Evolutionary conservation across 306 rosid species (phyloP), one percentile per base, ranked within the genome.

Genomic region (Malus orientalis): DNA sequence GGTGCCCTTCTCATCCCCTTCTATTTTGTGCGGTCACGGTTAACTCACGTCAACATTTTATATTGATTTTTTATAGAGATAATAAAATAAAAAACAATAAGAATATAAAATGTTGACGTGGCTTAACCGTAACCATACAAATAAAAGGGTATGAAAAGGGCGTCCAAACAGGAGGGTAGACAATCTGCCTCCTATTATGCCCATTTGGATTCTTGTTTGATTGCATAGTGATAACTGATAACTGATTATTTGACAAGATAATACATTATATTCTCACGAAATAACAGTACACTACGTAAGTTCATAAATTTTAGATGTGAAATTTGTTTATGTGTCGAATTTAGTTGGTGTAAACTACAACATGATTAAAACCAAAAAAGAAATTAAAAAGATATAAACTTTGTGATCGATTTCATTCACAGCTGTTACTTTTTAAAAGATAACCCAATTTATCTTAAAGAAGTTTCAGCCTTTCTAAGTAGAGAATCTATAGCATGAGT

Each of bases 401-500:
- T 59, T 59, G 64, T 59, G 64, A 65, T 19, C 38, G 59, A 42
- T 45, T 62, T 9, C 55, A 63, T 54, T 49, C 64, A 70, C 49
- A 67, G 47, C 70, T 20, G 62, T 20, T 57, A 57, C 23, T 19
- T 61, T 58, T 32, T 5, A 49, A 62, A 22, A 71, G 71, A 63
- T 51, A 71, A 63, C 77, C 63, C 57, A 78, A 53, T 71, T 61
- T 36, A 51, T 63, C 62, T 22, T 62, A 57, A 22, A 74, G 72
- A 63, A 27, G 66, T 71, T 51, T 61, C 36, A 47, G 12, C 76
- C 69, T 62, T 51, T 71, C 27, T 19, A 47, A 77, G 62, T 58
- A 51, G 29, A 73, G 55, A 78, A 70, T 78, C 81, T 64, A 40
- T 51, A 51, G 70, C 76, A 32, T 78, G 71, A 78, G 76, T 62